phyloP scores from a whole-genome alignment of 225 moss, liverwort and hornwort species.

The Anthoceros angustus region DNA sequence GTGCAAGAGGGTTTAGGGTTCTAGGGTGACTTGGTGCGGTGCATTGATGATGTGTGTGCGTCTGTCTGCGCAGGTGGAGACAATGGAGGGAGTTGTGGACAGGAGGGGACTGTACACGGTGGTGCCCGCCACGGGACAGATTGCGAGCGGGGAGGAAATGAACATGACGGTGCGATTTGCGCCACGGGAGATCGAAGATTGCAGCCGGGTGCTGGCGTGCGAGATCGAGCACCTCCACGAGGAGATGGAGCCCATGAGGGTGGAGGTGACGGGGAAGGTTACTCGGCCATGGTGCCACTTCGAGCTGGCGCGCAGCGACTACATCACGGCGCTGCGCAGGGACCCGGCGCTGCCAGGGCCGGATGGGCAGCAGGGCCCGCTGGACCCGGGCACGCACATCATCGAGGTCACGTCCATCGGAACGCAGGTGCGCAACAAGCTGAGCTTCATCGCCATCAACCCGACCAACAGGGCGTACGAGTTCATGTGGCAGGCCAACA shows the following conservation, averaged over 20 bases:
- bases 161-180: constrained; percentile 41
- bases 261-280: constrained; percentile 47
- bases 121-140: constrained; percentile 22
- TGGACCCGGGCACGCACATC: constrained; percentile 38
- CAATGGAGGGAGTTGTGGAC: constrained; percentile 19
- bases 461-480: constrained; percentile 45
- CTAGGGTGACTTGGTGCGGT: not conserved
- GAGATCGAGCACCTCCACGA: constrained; percentile 41
- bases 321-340: constrained; percentile 29
- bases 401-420: constrained; percentile 69
- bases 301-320: constrained; percentile 64
- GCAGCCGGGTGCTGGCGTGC: constrained; percentile 38
- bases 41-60: not conserved
- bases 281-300: constrained; percentile 90
- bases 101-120: constrained; percentile 34
- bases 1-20: not conserved
- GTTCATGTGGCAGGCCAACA: constrained; percentile 45
- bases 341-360: constrained; percentile 30
- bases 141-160: constrained; percentile 13
- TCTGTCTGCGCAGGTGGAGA: constrained; percentile 9
- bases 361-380: constrained; percentile 32
- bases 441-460: constrained; percentile 55
- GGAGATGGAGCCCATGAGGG: constrained; percentile 30
- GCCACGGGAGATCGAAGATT: constrained; percentile 66
- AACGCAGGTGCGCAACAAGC: constrained; percentile 41